Conservation (phyloP, 2,329 filamentous ascomycete species). For the Orbilia javanica region DNA sequence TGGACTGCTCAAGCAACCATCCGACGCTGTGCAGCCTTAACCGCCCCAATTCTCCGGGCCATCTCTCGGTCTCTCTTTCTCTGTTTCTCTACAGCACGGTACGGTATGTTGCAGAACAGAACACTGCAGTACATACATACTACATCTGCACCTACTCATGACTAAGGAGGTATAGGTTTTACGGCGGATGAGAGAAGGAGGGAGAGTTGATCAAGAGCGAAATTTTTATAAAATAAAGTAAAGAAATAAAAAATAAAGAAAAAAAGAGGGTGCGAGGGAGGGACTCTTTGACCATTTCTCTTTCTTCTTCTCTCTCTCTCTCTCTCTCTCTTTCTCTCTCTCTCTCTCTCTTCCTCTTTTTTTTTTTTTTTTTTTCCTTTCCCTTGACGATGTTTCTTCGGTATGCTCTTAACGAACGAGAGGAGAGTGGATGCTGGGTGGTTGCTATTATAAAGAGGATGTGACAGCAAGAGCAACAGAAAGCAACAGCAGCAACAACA, state of each 20-base stretch:
- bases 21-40: constrained; percentile 15
- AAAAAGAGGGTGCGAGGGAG: too few species aligned
- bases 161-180: too few species aligned
- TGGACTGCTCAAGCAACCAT: neutral
- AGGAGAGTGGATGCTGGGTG: neutral
- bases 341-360: too few species aligned
- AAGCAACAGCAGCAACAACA: neutral
- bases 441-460: constrained; percentile 15
- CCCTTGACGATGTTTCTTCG: neutral
- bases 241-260: neutral
- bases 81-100: neutral
- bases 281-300: too few species aligned
- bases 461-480: constrained; percentile 1
- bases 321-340: neutral
- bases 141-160: too few species aligned
- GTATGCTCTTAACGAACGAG: neutral
- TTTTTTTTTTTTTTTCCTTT: too few species aligned
- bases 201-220: neutral
- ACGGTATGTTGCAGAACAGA: neutral
- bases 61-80: constrained; percentile 8
- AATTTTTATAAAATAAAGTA: neutral
- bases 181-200: too few species aligned
- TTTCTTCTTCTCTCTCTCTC: neutral
- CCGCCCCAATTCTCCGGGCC: constrained; percentile 22
- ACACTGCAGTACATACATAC: neutral